These are phyloP conservation scores for Didymellaceae sp. DNA, from an alignment of 2,329 filamentous ascomycete species.

Conservation along the genomic window DNA sequence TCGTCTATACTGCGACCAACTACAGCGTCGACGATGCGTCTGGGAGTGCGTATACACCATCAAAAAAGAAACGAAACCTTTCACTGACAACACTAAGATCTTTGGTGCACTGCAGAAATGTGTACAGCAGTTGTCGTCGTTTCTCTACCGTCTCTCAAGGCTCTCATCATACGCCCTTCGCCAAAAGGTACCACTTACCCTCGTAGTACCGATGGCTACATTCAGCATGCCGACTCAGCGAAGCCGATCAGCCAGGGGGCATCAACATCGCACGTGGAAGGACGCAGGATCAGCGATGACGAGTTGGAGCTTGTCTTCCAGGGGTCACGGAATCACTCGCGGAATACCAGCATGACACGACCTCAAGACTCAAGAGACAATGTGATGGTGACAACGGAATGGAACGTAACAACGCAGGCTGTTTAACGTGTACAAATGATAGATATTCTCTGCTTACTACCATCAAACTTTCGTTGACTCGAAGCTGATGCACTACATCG, in stretches of 20 bases:
- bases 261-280: constrained; percentile 16
- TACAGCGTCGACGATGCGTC: constrained; percentile 26
- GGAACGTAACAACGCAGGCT: constrained; percentile 21
- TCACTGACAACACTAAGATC: constrained; percentile 15
- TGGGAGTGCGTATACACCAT: constrained; percentile 21
- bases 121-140: constrained; percentile 30
- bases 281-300: constrained; percentile 21
- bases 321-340: constrained; percentile 17
- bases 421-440: not conserved
- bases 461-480: too few species aligned
- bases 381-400: constrained; percentile 24
- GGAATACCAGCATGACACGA: constrained; percentile 6
- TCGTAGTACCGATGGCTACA: constrained; percentile 24
- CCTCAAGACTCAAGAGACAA: constrained; percentile 20
- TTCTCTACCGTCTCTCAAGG: constrained; percentile 29
- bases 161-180: constrained; percentile 20
- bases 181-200: constrained; percentile 11
- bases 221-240: constrained; percentile 8
- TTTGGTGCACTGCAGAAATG: constrained; percentile 34
- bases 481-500: too few species aligned
- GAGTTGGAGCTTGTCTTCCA: constrained; percentile 27
- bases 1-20: constrained; percentile 25
- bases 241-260: constrained; percentile 1
- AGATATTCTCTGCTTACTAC: too few species aligned
- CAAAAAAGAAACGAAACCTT: not conserved